Base-by-base conservation (phyloP, 805 yeast species). In the Kregervanrija pseudodelftensis region DNA sequence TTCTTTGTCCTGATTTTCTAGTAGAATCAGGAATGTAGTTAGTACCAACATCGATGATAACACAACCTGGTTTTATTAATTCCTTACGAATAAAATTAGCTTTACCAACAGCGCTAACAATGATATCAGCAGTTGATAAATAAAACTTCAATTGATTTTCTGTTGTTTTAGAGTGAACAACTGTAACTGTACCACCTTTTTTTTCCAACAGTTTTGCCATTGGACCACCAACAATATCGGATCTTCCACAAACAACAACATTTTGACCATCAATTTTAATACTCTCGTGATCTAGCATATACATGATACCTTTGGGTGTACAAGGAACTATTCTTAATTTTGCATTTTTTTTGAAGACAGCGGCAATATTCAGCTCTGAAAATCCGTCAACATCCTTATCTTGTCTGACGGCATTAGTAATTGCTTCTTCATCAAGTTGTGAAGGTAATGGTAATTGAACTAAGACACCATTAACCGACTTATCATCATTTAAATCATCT, bases 341-440 rank as follows among this genome's bases (percentile, higher is more conserved):
- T 16, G 97, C 96, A 43, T 87, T 87, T 53, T 85, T 80, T 66
- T 89, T 88, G 55, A 90, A 78, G 47, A 91, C 74, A 60, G 91
- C 97, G 48, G 97, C 98, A 46, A 87, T 80, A 63, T 93, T 93
- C 57, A 72, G 74, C 45, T 89, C 80, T 37, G 90, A 93, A 58
- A 91, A 93, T 2, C 99, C 99, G 64, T 91, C 99, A 39, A 93
- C 96, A 58, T 91, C 99, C 68, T 91, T 91, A 37, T 75, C 79
- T 12, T 85, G 76, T 10, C 73, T 66, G n/a, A 91, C 97, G 1
- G 89, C 74, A 57, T 82, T 80, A 40, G 98, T 93, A 53, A 93
- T 73, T 40, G 66, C 64, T 39, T 83, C 79, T 69, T 91, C 98
- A 60, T 85, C 78, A 47, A 90, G 71, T 58, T 81, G 85, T 30